phyloP scores from a whole-genome alignment of 306 rosid genomes.

The Hylodesmum podocarpum region DNA sequence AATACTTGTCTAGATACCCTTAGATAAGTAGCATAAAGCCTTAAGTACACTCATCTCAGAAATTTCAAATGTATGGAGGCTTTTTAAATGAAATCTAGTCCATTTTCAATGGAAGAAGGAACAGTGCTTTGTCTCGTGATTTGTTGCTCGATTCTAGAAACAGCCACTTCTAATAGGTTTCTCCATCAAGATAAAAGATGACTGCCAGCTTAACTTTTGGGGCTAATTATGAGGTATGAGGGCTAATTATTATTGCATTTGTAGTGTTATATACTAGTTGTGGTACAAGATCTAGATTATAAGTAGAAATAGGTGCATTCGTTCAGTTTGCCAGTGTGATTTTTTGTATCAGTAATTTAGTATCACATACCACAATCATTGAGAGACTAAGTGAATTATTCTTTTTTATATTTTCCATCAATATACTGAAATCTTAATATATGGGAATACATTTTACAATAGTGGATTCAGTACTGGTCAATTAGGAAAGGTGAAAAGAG shows the following conservation, averaged over 20 bases:
- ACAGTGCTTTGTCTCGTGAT: neutral
- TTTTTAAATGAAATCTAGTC: neutral
- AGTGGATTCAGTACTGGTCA: neutral
- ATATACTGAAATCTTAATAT: neutral
- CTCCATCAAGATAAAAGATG: neutral
- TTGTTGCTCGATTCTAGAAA: neutral
- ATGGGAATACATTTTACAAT: neutral
- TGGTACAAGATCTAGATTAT: neutral
- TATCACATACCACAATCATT: neutral
- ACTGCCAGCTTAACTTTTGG: neutral
- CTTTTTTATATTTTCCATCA: neutral
- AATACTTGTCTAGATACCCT: neutral
- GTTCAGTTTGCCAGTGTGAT: neutral
- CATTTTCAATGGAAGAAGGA: neutral
- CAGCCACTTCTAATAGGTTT: neutral
- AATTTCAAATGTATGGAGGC: neutral
- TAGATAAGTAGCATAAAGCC: neutral
- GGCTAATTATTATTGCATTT: neutral
- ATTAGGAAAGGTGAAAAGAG: neutral
- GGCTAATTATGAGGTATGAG: neutral
- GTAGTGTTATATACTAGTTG: neutral
- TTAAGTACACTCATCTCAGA: neutral
- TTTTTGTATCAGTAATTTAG: neutral
- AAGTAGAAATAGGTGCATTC: neutral
- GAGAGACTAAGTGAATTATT: neutral